phyloP scores from a whole-genome alignment of 2,329 filamentous ascomycete genomes.

The Alternaria sp. region DNA sequence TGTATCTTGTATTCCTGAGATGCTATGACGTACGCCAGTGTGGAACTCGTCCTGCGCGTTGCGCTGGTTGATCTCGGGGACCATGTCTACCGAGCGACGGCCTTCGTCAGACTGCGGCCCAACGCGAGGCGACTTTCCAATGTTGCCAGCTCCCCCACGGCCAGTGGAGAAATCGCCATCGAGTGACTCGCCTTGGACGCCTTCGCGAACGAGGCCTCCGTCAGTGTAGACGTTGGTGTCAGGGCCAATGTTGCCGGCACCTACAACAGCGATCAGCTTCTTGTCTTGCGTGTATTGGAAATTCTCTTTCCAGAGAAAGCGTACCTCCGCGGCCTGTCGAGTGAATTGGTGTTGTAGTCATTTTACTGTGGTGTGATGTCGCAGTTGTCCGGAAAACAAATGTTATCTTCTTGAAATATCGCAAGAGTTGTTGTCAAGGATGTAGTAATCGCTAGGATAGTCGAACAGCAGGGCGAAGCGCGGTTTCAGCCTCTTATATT shows the following conservation, averaged over 20 bases:
- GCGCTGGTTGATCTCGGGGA: conserved; percentile 56
- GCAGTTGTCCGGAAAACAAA: conserved; percentile 19
- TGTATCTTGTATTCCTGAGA: neutral
- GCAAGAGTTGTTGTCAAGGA: conserved; percentile 18
- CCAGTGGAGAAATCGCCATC: conserved; percentile 53
- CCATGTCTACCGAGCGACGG: conserved; percentile 51
- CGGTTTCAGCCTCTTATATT: conserved; percentile 42
- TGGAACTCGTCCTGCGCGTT: conserved; percentile 56
- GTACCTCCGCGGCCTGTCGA: conserved; percentile 68
- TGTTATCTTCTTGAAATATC: conserved; percentile 8
- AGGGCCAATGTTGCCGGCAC: conserved; percentile 66
- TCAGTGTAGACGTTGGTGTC: conserved; percentile 60
- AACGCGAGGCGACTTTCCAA: conserved; percentile 48
- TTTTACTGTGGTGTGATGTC: conserved; percentile 21
- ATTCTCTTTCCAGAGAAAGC: conserved; percentile 10
- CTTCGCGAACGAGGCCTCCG: conserved; percentile 58
- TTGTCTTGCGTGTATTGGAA: neutral
- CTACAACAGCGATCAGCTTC: conserved; percentile 46
- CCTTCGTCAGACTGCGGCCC: conserved; percentile 34
- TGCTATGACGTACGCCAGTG: conserved; percentile 52
- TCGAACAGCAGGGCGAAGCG: conserved; percentile 13
- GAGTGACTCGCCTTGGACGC: conserved; percentile 49
- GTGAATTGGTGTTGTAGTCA: conserved; percentile 53
- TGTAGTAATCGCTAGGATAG: conserved; percentile 16
- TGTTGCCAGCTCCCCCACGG: conserved; percentile 51